A percentile compares a stretch with the other conserved stretches of the same genome.
phyloP scores from a whole-genome alignment of 768 basidiomycete genomes.

The Lentinula raphanica region DNA sequence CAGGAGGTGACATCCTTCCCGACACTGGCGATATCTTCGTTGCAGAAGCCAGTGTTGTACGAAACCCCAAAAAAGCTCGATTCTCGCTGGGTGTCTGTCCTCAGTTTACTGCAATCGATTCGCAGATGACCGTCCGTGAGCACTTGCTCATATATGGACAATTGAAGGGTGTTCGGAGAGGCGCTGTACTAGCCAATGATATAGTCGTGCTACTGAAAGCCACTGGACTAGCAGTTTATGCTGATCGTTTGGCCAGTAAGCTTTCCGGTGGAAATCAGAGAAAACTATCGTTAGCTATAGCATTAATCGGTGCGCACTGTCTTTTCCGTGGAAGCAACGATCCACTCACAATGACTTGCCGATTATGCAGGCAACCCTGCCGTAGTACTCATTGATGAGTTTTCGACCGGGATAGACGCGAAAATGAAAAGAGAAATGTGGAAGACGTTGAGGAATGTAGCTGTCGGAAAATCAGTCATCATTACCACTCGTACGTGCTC shows the following conservation, averaged over 20 bases:
- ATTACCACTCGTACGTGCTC: conserved; percentile 60
- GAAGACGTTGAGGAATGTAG: conserved; percentile 61
- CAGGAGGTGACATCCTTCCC: conserved; percentile 65
- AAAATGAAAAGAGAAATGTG: conserved; percentile 85
- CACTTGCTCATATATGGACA: conserved; percentile 69
- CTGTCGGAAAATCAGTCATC: conserved; percentile 63
- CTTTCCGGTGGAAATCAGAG: conserved; percentile 78
- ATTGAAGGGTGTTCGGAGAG: conserved; percentile 59
- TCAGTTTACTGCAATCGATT: conserved; percentile 79
- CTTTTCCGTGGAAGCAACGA: neutral
- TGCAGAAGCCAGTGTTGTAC: conserved; percentile 58
- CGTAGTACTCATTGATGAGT: conserved; percentile 78
- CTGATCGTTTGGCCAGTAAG: conserved; percentile 66
- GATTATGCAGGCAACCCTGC: conserved; percentile 56
- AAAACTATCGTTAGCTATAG: conserved; percentile 71
- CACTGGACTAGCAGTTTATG: conserved; percentile 54
- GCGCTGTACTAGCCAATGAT: conserved; percentile 45
- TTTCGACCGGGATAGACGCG: conserved; percentile 78
- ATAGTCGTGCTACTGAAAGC: conserved; percentile 54
- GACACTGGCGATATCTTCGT: conserved; percentile 67
- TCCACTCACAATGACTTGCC: too few species aligned
- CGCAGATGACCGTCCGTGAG: conserved; percentile 72
- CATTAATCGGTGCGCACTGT: conserved; percentile 51
- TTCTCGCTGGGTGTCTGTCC: conserved; percentile 76
- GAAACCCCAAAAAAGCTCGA: conserved; percentile 58